Base-by-base conservation (phyloP, 257 asterid species). In the Solanum raphanifolium region DNA sequence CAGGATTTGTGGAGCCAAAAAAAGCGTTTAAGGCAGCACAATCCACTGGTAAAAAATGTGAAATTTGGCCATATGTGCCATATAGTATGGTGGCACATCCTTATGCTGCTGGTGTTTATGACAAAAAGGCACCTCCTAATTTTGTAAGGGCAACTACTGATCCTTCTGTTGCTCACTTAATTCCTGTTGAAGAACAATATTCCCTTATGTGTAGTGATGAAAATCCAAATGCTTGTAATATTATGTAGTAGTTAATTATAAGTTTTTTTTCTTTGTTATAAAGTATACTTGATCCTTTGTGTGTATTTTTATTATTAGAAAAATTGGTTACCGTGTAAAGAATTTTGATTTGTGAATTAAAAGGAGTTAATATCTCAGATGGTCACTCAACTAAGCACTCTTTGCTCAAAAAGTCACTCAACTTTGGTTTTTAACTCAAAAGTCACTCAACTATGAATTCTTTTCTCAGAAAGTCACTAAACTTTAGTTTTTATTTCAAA, bases 21-120 rank as follows among this genome's bases (percentile, higher is more conserved):
- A 94, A 94, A 88, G 99, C 95, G 83, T 31, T 96, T 90, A 92
- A 92, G 87, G 94, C 93, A 23, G 98, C 97, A 5, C 66, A 94
- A 88, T 62, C 93, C 6, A 94, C 98, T 11, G 91, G 92, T 66
- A 95, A 94, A 90, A 96, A 92, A 76, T 93, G 90, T 12, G 99
- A 96, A 90, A 92, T 89, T 5, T 96, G 99, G 99, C 98, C 99
- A 6, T 96, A 94, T 69, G 98, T 96, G 27, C 99, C 99, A 0
- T 92, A 91, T 69, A 92, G 89, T 21, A 29, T 92, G 87, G 90
- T 96, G 0, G 99, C 99, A 2, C 99, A 96, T 86, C 99, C 98
- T 9, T 96, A 95, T 15, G 98, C 87, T 7, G 75, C 95, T 4
- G 98, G 95, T 10, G 98, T 96, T 65, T 96, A 96, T 79, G 99